Percentiles rank a stretch among this genome's conserved stretches.
phyloP scores from a whole-genome alignment of 2,329 filamentous ascomycete species.

The Leptodontidium sp. region DNA sequence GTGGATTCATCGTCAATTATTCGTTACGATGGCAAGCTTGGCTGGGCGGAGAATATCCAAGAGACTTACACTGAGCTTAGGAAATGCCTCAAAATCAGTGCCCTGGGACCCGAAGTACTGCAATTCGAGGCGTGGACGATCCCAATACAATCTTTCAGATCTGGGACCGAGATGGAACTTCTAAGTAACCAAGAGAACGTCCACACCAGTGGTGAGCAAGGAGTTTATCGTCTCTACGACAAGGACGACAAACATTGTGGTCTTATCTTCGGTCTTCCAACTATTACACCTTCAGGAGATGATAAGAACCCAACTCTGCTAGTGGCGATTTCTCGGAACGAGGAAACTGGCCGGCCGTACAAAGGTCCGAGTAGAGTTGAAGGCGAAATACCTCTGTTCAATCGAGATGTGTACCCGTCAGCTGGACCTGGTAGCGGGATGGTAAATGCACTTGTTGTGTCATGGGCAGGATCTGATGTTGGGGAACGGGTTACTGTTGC shows the following conservation, averaged over 20 bases:
- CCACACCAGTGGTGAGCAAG: neutral
- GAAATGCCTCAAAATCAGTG: neutral
- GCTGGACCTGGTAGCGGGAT: neutral
- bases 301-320: neutral
- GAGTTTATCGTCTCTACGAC: neutral
- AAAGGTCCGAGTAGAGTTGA: neutral
- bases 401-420: neutral
- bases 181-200: neutral
- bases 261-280: neutral
- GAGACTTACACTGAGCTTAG: neutral
- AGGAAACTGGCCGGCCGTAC: neutral
- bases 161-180: neutral
- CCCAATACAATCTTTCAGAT: neutral
- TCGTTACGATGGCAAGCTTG: neutral
- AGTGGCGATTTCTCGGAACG: neutral
- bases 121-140: neutral
- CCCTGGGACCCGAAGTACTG: neutral
- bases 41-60: neutral
- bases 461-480: neutral
- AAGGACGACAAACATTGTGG: neutral
- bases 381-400: neutral
- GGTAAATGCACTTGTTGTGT: neutral
- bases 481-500: neutral
- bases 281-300: neutral
- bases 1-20: neutral